phyloP scores from a whole-genome alignment of 2,329 filamentous ascomycete species.

The Venturia oleaginea region DNA sequence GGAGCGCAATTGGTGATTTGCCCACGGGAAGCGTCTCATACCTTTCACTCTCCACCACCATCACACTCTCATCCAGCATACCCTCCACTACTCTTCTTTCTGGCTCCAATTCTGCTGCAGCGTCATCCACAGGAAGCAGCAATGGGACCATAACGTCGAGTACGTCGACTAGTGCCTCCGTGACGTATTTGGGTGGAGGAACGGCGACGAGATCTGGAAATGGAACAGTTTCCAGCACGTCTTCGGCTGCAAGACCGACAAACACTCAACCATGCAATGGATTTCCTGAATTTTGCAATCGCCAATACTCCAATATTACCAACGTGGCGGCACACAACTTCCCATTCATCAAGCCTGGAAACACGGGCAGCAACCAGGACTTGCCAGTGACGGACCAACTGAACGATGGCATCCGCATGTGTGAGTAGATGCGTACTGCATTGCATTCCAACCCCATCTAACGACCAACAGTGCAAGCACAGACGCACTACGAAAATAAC shows the following conservation, averaged over 20 bases:
- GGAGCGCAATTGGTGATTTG: not conserved
- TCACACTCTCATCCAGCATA: not conserved
- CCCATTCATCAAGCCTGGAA: conserved; percentile 26
- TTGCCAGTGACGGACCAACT: conserved; percentile 29
- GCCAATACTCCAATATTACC: conserved; percentile 34
- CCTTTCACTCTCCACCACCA: not conserved
- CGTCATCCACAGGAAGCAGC: not conserved
- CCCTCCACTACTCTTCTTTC: not conserved
- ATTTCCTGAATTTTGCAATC: conserved; percentile 30
- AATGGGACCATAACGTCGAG: not conserved
- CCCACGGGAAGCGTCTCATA: not conserved
- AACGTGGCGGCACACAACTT: conserved; percentile 33
- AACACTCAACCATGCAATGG: conserved; percentile 36
- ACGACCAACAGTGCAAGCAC: conserved; percentile 44
- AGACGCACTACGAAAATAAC: conserved; percentile 46
- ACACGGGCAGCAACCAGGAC: conserved; percentile 30
- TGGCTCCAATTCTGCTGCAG: not conserved
- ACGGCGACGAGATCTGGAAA: not conserved
- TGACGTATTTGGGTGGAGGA: conserved; percentile 2
- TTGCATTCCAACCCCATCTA: conserved; percentile 36
- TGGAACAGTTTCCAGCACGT: not conserved
- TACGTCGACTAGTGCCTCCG: not conserved
- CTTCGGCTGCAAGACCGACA: conserved; percentile 22
- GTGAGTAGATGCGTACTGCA: conserved; percentile 34
- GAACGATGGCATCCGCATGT: conserved; percentile 32